Conservation (phyloP, 2,329 filamentous ascomycete genomes). For the Teratosphaeriaceae sp. region DNA sequence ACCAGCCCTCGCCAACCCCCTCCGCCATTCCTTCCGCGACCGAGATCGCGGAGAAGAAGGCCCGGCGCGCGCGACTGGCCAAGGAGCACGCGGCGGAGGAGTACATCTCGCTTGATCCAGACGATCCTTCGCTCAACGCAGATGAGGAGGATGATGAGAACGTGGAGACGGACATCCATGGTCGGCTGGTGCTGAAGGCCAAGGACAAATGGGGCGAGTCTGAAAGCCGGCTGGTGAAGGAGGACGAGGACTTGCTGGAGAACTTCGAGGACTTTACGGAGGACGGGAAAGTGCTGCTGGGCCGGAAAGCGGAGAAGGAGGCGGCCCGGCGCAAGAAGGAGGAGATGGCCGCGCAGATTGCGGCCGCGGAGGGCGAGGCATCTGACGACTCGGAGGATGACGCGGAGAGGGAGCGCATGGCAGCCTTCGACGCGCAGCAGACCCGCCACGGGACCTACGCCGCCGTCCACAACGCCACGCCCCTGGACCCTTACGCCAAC, state of each 20-base stretch:
- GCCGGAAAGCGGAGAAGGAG: constrained; percentile 70
- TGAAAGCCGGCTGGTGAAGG: constrained; percentile 66
- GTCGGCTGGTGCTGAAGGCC: constrained; percentile 36
- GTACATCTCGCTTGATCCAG: constrained; percentile 58
- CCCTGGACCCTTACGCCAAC: constrained; percentile 22
- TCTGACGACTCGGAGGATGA: constrained; percentile 52
- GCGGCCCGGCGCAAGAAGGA: constrained; percentile 55
- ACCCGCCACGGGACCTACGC: constrained; percentile 76
- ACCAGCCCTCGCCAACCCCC: constrained; percentile 22
- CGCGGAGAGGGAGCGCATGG: constrained; percentile 56
- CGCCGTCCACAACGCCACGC: constrained; percentile 25
- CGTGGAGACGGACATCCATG: constrained; percentile 34
- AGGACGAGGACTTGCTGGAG: constrained; percentile 90
- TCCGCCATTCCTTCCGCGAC: constrained; percentile 67
- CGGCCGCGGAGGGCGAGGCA: constrained; percentile 51
- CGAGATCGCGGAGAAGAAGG: constrained; percentile 87
- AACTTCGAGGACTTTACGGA: constrained; percentile 79
- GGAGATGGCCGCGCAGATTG: constrained; percentile 76
- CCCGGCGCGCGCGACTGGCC: constrained; percentile 74
- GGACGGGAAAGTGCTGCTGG: constrained; percentile 68
- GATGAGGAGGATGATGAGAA: constrained; percentile 36
- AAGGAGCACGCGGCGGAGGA: constrained; percentile 52
- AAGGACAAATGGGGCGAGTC: constrained; percentile 20
- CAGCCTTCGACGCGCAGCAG: constrained; percentile 82
- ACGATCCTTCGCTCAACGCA: constrained; percentile 41